Conservation (phyloP, 2,329 filamentous ascomycete genomes). For the Aspergillus flavus region DNA sequence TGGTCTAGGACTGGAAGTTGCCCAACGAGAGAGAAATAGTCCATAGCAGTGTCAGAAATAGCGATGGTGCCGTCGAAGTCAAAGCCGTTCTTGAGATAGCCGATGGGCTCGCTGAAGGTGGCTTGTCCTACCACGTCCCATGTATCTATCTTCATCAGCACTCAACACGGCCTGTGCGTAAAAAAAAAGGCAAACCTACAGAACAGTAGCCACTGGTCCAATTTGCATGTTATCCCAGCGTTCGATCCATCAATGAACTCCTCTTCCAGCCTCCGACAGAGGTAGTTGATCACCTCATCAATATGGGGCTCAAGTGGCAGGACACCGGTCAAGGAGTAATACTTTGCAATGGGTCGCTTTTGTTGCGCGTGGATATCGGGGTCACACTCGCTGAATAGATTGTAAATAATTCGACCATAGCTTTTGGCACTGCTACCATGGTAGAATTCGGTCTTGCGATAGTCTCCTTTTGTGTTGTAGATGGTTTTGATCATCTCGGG, state of each 20-base stretch:
- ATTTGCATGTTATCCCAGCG: slow-evolving; percentile 32
- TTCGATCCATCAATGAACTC: slow-evolving; percentile 34
- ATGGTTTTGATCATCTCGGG: slow-evolving; percentile 42
- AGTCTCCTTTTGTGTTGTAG: slow-evolving; percentile 38
- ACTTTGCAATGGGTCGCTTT: slow-evolving; percentile 43
- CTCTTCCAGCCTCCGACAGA: slow-evolving; percentile 37
- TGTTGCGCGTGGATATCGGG: slow-evolving; percentile 35
- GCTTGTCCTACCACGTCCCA: slow-evolving; percentile 31
- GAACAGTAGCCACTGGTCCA: slow-evolving; percentile 48
- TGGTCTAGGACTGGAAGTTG: slow-evolving; percentile 32
- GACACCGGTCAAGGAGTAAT: slow-evolving; percentile 36
- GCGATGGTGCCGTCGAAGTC: slow-evolving; percentile 30
- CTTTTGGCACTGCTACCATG: slow-evolving; percentile 38
- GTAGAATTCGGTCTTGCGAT: slow-evolving; percentile 42
- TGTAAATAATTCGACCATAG: slow-evolving; percentile 40
- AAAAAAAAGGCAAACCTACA: slow-evolving; percentile 30
- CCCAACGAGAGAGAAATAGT: slow-evolving; percentile 28
- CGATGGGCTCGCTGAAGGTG: slow-evolving; percentile 30
- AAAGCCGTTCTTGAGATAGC: slow-evolving; percentile 29
- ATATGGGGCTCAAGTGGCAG: slow-evolving; percentile 29
- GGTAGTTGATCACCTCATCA: slow-evolving; percentile 32
- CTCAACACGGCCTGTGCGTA: neutral
- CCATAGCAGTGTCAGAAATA: slow-evolving; percentile 24
- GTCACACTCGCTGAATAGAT: slow-evolving; percentile 43
- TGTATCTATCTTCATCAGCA: slow-evolving; percentile 14